Evolutionary conservation across 2,329 filamentous ascomycete genomes (phyloP).

Genomic region (Fusarium sp.): DNA sequence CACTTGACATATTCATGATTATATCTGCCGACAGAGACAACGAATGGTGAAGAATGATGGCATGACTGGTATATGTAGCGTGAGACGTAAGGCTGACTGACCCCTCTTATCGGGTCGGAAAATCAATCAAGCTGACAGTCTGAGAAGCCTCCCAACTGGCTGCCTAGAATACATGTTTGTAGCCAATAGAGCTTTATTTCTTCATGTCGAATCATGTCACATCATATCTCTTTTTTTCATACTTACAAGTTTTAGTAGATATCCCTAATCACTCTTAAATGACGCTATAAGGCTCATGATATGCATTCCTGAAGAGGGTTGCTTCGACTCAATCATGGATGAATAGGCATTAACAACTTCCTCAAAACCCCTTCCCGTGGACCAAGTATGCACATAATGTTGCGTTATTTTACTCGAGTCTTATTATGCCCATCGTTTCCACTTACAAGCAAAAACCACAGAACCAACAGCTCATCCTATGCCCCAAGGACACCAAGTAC

Average conservation of each 20-base stretch:
- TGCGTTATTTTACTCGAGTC: neutral
- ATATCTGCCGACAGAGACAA: neutral
- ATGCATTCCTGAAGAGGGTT: neutral
- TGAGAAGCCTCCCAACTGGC: neutral
- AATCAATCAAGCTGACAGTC: neutral
- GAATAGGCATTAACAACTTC: neutral
- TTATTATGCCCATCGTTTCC: neutral
- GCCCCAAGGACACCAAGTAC: conserved; percentile 52
- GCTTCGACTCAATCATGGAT: neutral
- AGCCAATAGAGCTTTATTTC: neutral
- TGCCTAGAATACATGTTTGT: neutral
- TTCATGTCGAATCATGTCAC: neutral
- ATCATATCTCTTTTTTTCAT: too few relatives aligned
- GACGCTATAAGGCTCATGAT: neutral
- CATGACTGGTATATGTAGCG: neutral
- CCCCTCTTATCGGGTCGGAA: neutral
- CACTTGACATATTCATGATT: neutral
- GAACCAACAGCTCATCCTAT: neutral
- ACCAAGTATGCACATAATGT: neutral
- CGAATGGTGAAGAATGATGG: neutral
- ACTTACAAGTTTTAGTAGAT: neutral
- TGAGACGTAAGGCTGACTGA: neutral
- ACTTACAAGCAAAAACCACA: neutral
- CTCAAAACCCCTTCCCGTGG: neutral
- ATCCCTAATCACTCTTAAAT: neutral